Conservation (phyloP, 1,284 basidiomycete species). For the Ustilago loliicola region DNA sequence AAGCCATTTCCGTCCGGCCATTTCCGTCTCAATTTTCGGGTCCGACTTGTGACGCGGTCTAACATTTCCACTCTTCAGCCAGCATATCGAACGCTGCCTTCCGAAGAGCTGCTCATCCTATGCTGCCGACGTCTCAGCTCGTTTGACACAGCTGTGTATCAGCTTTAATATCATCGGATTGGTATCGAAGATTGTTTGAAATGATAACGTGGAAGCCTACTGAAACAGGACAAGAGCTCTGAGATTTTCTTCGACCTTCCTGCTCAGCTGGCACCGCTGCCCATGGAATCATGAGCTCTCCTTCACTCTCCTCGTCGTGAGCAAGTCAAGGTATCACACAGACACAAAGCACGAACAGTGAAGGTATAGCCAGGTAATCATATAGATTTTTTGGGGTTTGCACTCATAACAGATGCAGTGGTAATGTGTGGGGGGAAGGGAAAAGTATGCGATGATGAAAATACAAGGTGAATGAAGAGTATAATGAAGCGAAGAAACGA, state of each 20-base stretch:
- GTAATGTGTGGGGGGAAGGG: conserved; percentile 15
- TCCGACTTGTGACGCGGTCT: conserved; percentile 12
- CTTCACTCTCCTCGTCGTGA: not conserved
- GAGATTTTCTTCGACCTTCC: no score
- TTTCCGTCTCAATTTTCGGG: conserved; percentile 30
- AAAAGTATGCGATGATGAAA: conserved; percentile 35
- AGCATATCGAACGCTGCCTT: not conserved
- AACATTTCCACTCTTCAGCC: conserved; percentile 8
- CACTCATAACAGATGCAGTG: conserved; percentile 44
- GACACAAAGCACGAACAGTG: not conserved
- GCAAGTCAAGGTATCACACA: not conserved
- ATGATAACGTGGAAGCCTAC: no score
- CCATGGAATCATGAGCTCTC: no score
- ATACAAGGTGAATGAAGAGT: conserved; percentile 23
- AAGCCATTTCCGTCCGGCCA: conserved; percentile 36
- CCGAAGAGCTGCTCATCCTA: not conserved
- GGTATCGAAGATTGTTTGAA: no score
- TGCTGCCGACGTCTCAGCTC: not conserved
- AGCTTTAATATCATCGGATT: not conserved
- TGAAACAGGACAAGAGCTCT: no score
- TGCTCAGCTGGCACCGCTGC: no score
- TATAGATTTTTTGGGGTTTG: conserved; percentile 49
- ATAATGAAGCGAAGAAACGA: conserved; percentile 21
- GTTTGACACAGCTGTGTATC: not conserved
- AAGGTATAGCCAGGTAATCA: conserved; percentile 42